Evolutionary conservation across 2,329 filamentous ascomycete genomes (phyloP), one percentile per base, ranked within the genome.

Genomic region (Fusarium citri): DNA sequence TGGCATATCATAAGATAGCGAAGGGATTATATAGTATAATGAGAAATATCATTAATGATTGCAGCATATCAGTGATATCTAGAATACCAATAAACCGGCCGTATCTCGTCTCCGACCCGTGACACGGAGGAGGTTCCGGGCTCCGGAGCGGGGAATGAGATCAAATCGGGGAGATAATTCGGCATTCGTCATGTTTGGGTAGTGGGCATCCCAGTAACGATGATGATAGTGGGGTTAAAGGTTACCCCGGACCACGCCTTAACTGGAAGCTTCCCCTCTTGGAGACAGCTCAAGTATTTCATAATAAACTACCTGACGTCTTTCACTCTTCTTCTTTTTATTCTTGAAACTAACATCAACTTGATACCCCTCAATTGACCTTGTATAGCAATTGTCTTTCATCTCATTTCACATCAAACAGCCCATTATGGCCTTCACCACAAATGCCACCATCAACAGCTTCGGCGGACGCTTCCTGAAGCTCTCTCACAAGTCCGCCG

Each of bases 381-480:
- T 28, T 46, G n/a, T 49, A 18, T 8, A 62, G n/a, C 40, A 30
- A 43, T 40, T 12, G 20, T n/a, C 8, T 37, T 22, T 49, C 8
- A 25, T 40, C 20, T n/a, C 16, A 16, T 31, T 22, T 58, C 23
- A 51, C 46, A 53, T 49, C 55, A 58, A 49, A 25, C 25, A 41
- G 64, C 62, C 58, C 64, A 86, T 71, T 68, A 96, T 96, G 94
- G 85, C 92, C 64, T 94, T 98, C 85, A 93, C 92, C 79, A 97
- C 92, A 73, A 97, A 92, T 80, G 91, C 93, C 65, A 93, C 92
- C 69, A 97, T 98, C 81, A 87, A 91, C 84, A 93, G 90, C 80
- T 98, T 98, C 79, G 95, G 94, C 79, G 96, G 96, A 79, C 94
- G 94, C 83, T 91, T 99, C 64, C 88, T 97, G 75, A 98, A 99